A percentile compares a stretch with the other conserved stretches of the same genome.
phyloP scores from a whole-genome alignment of 164 flowering plant genomes.

The Chloranthus sessilifolius region DNA sequence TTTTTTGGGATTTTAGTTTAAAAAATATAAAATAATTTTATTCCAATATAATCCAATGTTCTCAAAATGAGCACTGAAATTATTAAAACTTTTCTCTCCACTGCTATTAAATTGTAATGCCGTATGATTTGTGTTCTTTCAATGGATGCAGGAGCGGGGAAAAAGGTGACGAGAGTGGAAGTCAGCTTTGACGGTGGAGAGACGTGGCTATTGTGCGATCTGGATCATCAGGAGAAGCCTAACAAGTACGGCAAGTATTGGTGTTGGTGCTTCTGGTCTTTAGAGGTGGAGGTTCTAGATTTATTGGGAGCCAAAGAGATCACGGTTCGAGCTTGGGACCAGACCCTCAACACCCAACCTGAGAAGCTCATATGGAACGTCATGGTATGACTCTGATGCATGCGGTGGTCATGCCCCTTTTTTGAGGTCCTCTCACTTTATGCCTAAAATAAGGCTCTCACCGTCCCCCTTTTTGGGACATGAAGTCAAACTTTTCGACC shows the following conservation, averaged over 20 bases:
- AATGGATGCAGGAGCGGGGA: conserved; percentile 66
- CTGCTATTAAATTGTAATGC: no score
- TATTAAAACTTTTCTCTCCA: no score
- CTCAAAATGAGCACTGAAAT: no score
- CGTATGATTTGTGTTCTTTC: background rate
- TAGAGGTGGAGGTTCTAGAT: conserved; percentile 81
- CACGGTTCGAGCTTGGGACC: conserved; percentile 96
- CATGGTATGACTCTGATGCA: conserved; percentile 45
- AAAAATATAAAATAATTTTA: no score
- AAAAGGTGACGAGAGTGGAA: conserved; percentile 91
- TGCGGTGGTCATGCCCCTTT: no score
- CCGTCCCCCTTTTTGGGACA: no score
- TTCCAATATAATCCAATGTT: no score
- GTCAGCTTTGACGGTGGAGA: conserved; percentile 95
- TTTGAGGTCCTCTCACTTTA: no score
- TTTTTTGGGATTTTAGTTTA: no score
- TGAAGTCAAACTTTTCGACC: no score
- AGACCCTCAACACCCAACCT: conserved; percentile 94
- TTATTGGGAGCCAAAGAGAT: conserved; percentile 79
- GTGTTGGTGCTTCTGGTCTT: conserved; percentile 99
- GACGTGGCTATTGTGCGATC: conserved; percentile 56
- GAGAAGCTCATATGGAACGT: conserved; percentile 95
- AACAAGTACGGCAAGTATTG: conserved; percentile 82
- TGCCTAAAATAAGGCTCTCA: no score
- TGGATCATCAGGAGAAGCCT: conserved; percentile 81